Percentiles rank a stretch among this genome's conserved stretches.
phyloP scores from a whole-genome alignment of 1,284 basidiomycete species.

The Fereydounia khargensis region DNA sequence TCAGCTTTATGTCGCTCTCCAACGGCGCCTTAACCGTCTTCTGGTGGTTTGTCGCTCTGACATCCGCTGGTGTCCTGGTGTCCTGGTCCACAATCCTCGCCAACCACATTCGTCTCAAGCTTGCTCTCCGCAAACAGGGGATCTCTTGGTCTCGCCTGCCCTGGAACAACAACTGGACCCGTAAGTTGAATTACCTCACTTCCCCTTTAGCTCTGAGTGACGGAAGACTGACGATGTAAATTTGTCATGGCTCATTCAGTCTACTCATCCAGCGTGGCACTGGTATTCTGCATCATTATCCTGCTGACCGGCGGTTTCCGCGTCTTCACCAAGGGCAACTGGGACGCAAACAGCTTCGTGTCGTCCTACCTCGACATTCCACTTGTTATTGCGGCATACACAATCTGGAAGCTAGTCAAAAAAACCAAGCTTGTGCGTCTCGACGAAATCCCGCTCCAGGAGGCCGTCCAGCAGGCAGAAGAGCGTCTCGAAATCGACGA shows the following conservation, averaged over 20 bases:
- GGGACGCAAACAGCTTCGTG: constrained; percentile 67
- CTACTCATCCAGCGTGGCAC: constrained; percentile 25
- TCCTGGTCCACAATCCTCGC: constrained; percentile 80
- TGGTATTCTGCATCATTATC: constrained; percentile 30
- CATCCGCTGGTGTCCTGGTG: constrained; percentile 68
- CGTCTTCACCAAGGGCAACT: constrained; percentile 41
- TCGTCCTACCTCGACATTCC: constrained; percentile 75
- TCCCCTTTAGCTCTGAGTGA: constrained; percentile 50
- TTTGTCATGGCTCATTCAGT: too few species aligned
- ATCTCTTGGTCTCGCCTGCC: constrained; percentile 61
- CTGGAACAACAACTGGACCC: constrained; percentile 58
- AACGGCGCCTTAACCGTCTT: constrained; percentile 64
- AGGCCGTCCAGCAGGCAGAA: constrained; percentile 12
- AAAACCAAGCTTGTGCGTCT: constrained; percentile 22
- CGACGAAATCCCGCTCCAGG: constrained; percentile 11
- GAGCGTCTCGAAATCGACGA: constrained; percentile 4
- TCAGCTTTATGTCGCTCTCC: constrained; percentile 65
- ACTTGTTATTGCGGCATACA: constrained; percentile 73
- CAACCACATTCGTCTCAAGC: constrained; percentile 72
- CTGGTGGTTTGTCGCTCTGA: constrained; percentile 63
- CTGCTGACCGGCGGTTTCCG: constrained; percentile 59
- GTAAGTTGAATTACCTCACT: constrained; percentile 58
- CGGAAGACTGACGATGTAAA: too few species aligned
- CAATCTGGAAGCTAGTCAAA: constrained; percentile 45
- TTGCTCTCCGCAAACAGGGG: constrained; percentile 66